A percentile compares a stretch with the other conserved stretches of the same genome.
These are phyloP conservation scores for Euphorbia schlechtendalii DNA, from an alignment of 441 rosid genomes.

Conservation along the genomic window DNA sequence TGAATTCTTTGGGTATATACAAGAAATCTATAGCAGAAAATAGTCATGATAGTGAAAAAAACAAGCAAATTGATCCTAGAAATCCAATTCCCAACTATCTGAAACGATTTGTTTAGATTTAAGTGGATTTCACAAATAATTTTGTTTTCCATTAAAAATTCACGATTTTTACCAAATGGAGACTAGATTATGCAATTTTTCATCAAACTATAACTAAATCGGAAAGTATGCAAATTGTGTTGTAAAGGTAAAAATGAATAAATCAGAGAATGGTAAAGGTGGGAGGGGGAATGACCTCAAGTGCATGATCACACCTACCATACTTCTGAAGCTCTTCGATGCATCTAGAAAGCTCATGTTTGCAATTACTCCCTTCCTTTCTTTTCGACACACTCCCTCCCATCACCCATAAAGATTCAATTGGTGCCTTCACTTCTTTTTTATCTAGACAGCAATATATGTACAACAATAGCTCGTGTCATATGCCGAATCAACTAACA, in stretches of 20 bases:
- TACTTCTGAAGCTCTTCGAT: conserved; percentile 52
- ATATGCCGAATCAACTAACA: not conserved
- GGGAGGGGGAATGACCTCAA: conserved; percentile 42
- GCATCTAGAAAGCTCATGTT: conserved; percentile 39
- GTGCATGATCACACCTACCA: conserved; percentile 47
- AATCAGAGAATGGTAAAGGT: no score
- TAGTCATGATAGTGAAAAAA: no score
- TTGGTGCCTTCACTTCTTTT: not conserved
- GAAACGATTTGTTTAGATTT: no score
- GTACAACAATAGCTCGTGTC: no score
- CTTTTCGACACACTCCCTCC: conserved; percentile 58
- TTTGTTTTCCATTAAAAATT: no score
- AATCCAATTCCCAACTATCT: no score
- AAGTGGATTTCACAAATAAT: no score
- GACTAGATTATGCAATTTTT: not conserved
- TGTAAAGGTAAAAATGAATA: no score
- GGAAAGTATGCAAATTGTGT: not conserved
- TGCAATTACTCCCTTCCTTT: conserved; percentile 40
- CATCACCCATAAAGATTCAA: conserved; percentile 24
- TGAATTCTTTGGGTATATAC: no score
- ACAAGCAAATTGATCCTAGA: no score
- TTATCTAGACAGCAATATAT: not conserved
- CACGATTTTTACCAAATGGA: no score
- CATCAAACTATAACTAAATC: not conserved
- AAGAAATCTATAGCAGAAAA: no score